Conservation (phyloP, 202 grass and related monocot genomes). For the Zizania palustris region DNA sequence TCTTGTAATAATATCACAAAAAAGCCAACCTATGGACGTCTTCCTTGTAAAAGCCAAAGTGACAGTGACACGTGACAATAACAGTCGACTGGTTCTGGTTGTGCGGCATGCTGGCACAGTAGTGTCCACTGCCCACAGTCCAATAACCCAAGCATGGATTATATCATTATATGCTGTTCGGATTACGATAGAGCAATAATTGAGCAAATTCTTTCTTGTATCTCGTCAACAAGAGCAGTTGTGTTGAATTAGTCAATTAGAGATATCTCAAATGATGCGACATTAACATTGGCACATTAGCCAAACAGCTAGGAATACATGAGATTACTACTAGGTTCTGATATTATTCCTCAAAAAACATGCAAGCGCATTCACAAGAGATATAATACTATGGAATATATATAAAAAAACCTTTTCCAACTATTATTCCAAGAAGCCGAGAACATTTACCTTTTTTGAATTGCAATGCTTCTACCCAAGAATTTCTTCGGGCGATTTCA, state of each 20-base stretch:
- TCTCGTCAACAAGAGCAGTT: background rate
- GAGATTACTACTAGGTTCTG: background rate
- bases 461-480: background rate
- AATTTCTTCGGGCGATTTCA: background rate
- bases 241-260: background rate
- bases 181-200: background rate
- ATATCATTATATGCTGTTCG: conserved; percentile 4
- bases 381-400: background rate
- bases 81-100: background rate
- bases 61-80: background rate
- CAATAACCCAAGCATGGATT: background rate
- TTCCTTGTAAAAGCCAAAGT: background rate
- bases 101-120: conserved; percentile 20
- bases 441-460: background rate
- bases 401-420: background rate
- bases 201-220: background rate
- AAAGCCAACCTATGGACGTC: background rate
- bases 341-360: background rate
- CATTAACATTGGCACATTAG: conserved; percentile 1
- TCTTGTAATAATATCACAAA: background rate
- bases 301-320: background rate
- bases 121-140: background rate
- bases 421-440: background rate
- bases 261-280: background rate
- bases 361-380: background rate